Percentiles rank a stretch among this genome's conserved stretches.
Conservation (phyloP, 305 asterid genomes). For the Salvia sclarea region DNA sequence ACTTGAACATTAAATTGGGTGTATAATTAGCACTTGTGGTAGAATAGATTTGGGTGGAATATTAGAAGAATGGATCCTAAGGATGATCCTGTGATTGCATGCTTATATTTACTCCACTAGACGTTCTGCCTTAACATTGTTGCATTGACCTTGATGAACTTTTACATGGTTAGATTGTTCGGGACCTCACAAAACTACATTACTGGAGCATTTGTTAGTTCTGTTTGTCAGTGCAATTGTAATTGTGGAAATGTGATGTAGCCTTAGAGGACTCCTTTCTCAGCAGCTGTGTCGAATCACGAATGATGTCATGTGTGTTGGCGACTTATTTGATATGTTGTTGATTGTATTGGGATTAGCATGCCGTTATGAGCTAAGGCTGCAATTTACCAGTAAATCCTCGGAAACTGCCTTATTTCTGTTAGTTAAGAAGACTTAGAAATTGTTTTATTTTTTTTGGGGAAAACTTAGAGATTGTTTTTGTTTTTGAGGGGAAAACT, state of each 20-base stretch:
- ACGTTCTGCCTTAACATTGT: not conserved
- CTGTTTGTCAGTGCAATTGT: not conserved
- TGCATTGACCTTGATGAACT: not conserved
- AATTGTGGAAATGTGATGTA: constrained; percentile 9
- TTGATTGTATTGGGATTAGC: not conserved
- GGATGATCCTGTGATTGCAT: constrained; percentile 8
- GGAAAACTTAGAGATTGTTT: no score
- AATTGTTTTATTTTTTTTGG: no score
- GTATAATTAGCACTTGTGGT: not conserved
- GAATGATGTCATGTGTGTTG: not conserved
- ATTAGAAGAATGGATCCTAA: not conserved
- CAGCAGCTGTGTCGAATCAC: not conserved
- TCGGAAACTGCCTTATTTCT: not conserved
- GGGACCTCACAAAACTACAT: no score
- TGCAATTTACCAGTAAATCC: constrained; percentile 16
- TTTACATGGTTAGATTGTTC: not conserved
- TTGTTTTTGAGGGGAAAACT: no score
- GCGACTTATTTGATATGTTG: not conserved
- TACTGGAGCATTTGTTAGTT: not conserved
- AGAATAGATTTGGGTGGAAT: not conserved
- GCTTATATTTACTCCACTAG: not conserved
- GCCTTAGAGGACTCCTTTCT: not conserved
- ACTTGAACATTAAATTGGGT: not conserved
- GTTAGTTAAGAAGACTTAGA: constrained; percentile 1
- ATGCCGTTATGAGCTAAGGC: not conserved